Base-by-base conservation (phyloP, 2,329 filamentous ascomycete genomes). In the Nemania diffusa region DNA sequence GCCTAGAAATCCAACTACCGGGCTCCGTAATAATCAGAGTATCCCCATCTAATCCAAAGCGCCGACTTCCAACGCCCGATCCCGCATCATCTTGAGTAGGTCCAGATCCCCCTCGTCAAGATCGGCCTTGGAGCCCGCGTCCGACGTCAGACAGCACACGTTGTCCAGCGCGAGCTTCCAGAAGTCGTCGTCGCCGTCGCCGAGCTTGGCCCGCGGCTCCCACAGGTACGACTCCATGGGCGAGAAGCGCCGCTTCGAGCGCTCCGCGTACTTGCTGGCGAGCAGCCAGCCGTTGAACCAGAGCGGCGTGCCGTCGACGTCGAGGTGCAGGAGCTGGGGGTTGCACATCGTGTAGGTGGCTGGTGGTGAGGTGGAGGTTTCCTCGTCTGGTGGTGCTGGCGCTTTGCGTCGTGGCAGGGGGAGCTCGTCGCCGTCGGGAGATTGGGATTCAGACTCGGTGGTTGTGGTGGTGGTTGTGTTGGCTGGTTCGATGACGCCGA, bases 201-300 rank as follows among this genome's bases (percentile, higher is more conserved):
- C 57, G 24, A 51, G 7, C 34, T 51, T 68, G 2, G 76, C 69
- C 27, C 68, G 68, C 15, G 76, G 74, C 69, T 81, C 79, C 24
- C 69, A 63, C 48, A 80, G 63, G 51, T 74, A 80, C 7, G 73
- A 71, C n/a, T 79, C 73, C 68, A 82, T 82, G 5, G 73, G 73
- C 32, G 75, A 75, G 46, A 80, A 79, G 52, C 75, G 73, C 58
- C 76, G 77, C 60, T 77, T 72, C 34, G 77, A 73, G 46, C 75
- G 73, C 22, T 77, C 74, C n/a, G 78, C 76, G 68, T 80, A 83
- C 64, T 83, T 84, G 73, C 80, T 81, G 44, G 76, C 74, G 6
- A 82, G 71, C 15, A 81, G 72, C 79, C 82, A 83, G 57, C 82
- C 82, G 68, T 83, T 84, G 76, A 83, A 84, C 82, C 82, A 83